A percentile compares a stretch with the other conserved stretches of the same genome.
Conservation (phyloP, 2,329 filamentous ascomycete species). For the Dactylellina cionopaga region DNA sequence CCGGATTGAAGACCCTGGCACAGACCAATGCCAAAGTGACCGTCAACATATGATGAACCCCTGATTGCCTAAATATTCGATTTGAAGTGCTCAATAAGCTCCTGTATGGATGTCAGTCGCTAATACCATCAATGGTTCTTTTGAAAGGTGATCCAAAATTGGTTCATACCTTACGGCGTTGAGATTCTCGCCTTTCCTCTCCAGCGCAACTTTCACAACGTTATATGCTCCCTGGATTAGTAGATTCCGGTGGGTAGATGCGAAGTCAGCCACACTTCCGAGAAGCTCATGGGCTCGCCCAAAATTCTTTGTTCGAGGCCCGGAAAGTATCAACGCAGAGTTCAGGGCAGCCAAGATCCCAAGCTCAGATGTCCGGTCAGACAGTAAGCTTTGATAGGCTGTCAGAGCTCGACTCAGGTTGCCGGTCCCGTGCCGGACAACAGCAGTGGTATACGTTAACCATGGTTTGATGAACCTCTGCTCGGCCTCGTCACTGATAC, state of each 20-base stretch:
- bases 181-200: slow-evolving; percentile 40
- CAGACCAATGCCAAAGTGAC: slow-evolving; percentile 48
- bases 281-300: slow-evolving; percentile 41
- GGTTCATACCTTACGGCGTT: slow-evolving; percentile 37
- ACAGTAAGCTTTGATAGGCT: slow-evolving; percentile 36
- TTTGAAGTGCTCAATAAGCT: slow-evolving; percentile 47
- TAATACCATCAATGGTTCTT: neutral
- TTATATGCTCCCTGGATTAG: slow-evolving; percentile 44
- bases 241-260: slow-evolving; percentile 38
- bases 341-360: slow-evolving; percentile 65
- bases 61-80: slow-evolving; percentile 49
- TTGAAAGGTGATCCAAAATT: neutral
- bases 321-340: slow-evolving; percentile 62
- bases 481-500: slow-evolving; percentile 32
- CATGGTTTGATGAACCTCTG: slow-evolving; percentile 48
- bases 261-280: slow-evolving; percentile 38
- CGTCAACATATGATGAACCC: slow-evolving; percentile 47
- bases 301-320: slow-evolving; percentile 28
- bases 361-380: slow-evolving; percentile 59
- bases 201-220: slow-evolving; percentile 28
- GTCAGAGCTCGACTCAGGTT: slow-evolving; percentile 37
- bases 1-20: slow-evolving; percentile 47
- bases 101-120: slow-evolving; percentile 22
- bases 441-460: slow-evolving; percentile 43
- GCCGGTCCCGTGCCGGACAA: slow-evolving; percentile 46